phyloP scores from a whole-genome alignment of 1,284 basidiomycete species.

The Mixia osmundae region DNA sequence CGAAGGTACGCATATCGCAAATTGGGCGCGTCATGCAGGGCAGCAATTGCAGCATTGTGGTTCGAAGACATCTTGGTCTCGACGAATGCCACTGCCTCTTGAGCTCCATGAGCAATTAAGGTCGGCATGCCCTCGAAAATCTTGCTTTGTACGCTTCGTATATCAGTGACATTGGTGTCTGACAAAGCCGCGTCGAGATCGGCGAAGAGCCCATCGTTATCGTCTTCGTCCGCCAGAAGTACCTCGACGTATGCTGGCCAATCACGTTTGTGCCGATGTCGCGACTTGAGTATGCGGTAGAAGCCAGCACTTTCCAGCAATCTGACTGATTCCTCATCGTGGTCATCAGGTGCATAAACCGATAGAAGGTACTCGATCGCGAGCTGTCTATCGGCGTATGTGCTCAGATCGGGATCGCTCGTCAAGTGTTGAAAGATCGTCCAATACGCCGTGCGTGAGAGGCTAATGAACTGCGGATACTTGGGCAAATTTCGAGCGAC shows the following conservation, averaged over 20 bases:
- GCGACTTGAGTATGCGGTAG: slow-evolving; percentile 61
- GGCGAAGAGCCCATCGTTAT: slow-evolving; percentile 36
- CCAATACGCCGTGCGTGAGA: slow-evolving; percentile 44
- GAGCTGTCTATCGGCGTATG: slow-evolving; percentile 77
- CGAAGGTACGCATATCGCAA: slow-evolving; percentile 55
- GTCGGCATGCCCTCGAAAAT: slow-evolving; percentile 33
- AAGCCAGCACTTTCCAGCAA: slow-evolving; percentile 74
- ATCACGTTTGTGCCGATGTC: slow-evolving; percentile 46
- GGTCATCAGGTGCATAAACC: slow-evolving; percentile 62
- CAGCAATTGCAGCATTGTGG: slow-evolving; percentile 30
- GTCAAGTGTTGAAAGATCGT: slow-evolving; percentile 55
- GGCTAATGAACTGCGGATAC: slow-evolving; percentile 67
- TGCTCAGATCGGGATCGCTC: slow-evolving; percentile 42
- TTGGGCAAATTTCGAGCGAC: slow-evolving; percentile 89
- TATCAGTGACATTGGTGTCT: not conserved
- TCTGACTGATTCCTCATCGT: too few species aligned
- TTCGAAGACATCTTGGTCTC: slow-evolving; percentile 40
- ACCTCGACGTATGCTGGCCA: slow-evolving; percentile 53
- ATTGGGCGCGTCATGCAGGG: slow-evolving; percentile 25
- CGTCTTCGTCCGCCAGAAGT: slow-evolving; percentile 47
- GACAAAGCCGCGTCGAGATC: not conserved
- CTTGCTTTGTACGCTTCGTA: not conserved
- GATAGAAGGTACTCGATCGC: slow-evolving; percentile 91
- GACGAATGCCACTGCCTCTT: slow-evolving; percentile 46
- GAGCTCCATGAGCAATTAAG: slow-evolving; percentile 38